phyloP scores from a whole-genome alignment of 2,329 filamentous ascomycete species.

The Colletotrichum acutatum region DNA sequence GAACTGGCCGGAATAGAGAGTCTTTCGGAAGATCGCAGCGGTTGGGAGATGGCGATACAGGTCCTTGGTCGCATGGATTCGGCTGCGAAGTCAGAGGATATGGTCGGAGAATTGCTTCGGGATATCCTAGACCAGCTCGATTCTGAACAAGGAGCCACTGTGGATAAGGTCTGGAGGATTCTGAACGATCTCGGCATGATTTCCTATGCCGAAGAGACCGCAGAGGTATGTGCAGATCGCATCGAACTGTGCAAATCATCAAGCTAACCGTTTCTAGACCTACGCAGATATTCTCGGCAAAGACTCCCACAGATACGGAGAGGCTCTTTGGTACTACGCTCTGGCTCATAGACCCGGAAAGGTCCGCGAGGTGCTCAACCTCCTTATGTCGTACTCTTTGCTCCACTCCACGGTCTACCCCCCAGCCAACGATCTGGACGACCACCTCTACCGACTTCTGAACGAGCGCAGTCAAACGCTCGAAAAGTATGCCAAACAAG shows the following conservation, averaged over 20 bases:
- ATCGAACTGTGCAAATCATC: not conserved
- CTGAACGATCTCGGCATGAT: constrained; percentile 83
- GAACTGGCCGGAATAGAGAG: constrained; percentile 68
- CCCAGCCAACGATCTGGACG: constrained; percentile 76
- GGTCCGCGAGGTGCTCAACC: constrained; percentile 85
- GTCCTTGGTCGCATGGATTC: constrained; percentile 86
- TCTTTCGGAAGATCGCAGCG: constrained; percentile 66
- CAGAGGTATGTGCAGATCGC: constrained; percentile 71
- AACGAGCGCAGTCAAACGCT: constrained; percentile 78
- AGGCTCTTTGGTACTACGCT: constrained; percentile 91
- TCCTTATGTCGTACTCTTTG: constrained; percentile 88
- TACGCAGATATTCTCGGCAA: constrained; percentile 83
- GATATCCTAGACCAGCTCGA: constrained; percentile 71
- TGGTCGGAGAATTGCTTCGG: constrained; percentile 77
- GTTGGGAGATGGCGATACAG: constrained; percentile 91
- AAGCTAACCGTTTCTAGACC: constrained; percentile 63
- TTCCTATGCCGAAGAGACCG: constrained; percentile 81
- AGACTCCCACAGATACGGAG: constrained; percentile 81
- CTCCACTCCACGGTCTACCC: constrained; percentile 88
- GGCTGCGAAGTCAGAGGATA: constrained; percentile 74
- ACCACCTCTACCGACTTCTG: constrained; percentile 76
- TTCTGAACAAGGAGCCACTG: constrained; percentile 74
- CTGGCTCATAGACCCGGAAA: constrained; percentile 82
- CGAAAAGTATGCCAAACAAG: constrained; percentile 76
- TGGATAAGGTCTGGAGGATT: constrained; percentile 84